Base-by-base conservation (phyloP, 2,329 filamentous ascomycete genomes). In the Colletotrichum simmondsii region DNA sequence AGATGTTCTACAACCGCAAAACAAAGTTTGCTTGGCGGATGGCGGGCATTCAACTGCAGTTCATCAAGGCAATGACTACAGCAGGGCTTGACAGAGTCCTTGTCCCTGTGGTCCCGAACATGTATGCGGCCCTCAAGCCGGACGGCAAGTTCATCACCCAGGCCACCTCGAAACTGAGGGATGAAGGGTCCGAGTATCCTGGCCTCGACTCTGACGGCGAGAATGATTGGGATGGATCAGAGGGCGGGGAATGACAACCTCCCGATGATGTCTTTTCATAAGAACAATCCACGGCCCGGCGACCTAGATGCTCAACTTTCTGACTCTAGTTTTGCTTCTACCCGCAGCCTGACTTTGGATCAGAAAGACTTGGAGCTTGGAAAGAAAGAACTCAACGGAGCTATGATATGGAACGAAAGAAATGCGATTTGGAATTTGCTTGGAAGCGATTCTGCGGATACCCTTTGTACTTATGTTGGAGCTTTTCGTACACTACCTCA, bases 11-110 rank as follows among this genome's bases (percentile, higher is more conserved):
- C 74, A 63, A 72, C 0, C 70, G 4, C 0, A 71, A 63, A 0
- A 69, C 78, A 0, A 75, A 54, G 0, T 85, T 90, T 65, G 77
- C 82, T 1, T 90, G 87, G 87, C 78, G 78, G 12, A 82, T 90
- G 72, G 85, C 85, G 0, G 88, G 88, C 0, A 80, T 78, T 1
- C 87, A 90, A 76, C 81, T 90, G 2, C 84, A 82, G 8, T 78
- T 78, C 42, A 81, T 90, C 71, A 90, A 90, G 76, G 82, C 83
- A 11, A 78, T 74, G 61, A 76, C 71, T 8, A 46, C 24, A 7
- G 69, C 74, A 2, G 71, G 70, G 5, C 74, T 65, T 70, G 79
- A 66, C 3, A 74, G 28, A 65, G 28, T 77, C 19, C 75, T 78
- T 10, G 74, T 83, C 0, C 62, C 81, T 0, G 78, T 88, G 30